Evolutionary conservation across 495 filamentous ascomycete genomes (phyloP).

Genomic region (Filosporella fistucella): DNA sequence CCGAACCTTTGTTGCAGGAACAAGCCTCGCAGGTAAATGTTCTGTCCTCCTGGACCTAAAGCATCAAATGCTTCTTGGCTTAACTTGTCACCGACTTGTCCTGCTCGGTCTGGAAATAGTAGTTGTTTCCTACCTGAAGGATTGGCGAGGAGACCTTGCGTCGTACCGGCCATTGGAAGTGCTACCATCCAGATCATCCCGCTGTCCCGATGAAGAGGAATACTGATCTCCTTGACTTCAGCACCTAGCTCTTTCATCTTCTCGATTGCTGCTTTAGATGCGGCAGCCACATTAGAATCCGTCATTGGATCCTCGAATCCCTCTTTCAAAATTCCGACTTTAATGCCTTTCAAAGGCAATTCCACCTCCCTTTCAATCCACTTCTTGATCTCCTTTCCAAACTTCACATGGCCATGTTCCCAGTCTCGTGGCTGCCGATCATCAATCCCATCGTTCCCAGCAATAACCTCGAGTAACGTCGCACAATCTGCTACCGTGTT

Average conservation of each 20-base stretch:
- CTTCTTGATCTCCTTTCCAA: constrained; percentile 23
- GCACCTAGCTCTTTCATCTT: constrained; percentile 47
- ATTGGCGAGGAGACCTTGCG: constrained; percentile 27
- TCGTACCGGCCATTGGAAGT: constrained; percentile 23
- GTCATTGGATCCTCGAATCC: constrained; percentile 39
- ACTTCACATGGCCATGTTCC: constrained; percentile 32
- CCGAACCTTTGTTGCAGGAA: constrained; percentile 29
- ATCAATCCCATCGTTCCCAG: constrained; percentile 53
- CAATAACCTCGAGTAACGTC: constrained; percentile 44
- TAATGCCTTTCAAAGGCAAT: constrained; percentile 39
- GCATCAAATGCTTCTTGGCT: constrained; percentile 31
- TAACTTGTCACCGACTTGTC: constrained; percentile 23
- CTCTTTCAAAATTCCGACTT: constrained; percentile 47
- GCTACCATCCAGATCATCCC: constrained; percentile 43
- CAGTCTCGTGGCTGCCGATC: constrained; percentile 44
- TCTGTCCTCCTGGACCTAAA: constrained; percentile 29
- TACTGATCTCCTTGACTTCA: constrained; percentile 42
- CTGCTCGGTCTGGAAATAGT: constrained; percentile 26
- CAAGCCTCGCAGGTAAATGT: constrained; percentile 28
- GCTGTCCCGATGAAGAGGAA: constrained; percentile 45
- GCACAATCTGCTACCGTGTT: constrained; percentile 46
- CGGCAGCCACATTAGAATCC: constrained; percentile 35
- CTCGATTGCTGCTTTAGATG: constrained; percentile 38
- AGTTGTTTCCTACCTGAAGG: constrained; percentile 29
- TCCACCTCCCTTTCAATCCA: constrained; percentile 14